These are phyloP conservation scores for Fraxinus dipetala DNA, from an alignment of 305 asterid species.

Conservation along the genomic window DNA sequence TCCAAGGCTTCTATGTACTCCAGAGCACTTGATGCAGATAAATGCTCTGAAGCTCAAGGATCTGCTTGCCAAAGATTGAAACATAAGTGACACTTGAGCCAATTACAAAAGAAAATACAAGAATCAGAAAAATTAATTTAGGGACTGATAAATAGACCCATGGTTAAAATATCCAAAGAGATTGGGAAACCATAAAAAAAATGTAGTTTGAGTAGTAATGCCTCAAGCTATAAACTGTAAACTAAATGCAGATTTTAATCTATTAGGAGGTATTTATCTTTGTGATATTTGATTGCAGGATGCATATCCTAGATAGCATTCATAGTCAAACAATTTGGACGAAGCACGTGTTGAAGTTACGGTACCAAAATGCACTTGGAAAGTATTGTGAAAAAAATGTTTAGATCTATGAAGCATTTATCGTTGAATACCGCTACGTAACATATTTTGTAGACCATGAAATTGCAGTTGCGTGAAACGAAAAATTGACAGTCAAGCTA, in stretches of 20 bases:
- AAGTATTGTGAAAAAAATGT: background rate
- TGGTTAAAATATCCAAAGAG: background rate
- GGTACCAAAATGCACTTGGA: background rate
- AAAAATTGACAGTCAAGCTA: background rate
- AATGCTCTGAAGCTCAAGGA: constrained; percentile 74
- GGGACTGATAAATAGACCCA: background rate
- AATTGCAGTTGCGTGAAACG: background rate
- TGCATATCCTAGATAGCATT: background rate
- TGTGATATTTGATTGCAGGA: background rate
- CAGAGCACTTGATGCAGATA: constrained; percentile 94
- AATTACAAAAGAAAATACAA: background rate
- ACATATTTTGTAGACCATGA: background rate
- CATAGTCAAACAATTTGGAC: background rate
- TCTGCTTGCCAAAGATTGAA: constrained; percentile 44
- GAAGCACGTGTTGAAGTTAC: background rate
- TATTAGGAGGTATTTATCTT: background rate
- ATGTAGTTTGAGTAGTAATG: background rate
- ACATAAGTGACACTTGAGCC: constrained; percentile 20
- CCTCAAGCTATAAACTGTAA: background rate
- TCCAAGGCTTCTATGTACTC: constrained; percentile 96
- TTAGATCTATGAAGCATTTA: background rate
- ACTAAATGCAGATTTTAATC: background rate
- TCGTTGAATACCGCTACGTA: background rate
- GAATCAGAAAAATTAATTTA: background rate
- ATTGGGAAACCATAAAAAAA: constrained; percentile 2